Conservation (phyloP, 257 asterid species). For the Agastache rugosa region DNA sequence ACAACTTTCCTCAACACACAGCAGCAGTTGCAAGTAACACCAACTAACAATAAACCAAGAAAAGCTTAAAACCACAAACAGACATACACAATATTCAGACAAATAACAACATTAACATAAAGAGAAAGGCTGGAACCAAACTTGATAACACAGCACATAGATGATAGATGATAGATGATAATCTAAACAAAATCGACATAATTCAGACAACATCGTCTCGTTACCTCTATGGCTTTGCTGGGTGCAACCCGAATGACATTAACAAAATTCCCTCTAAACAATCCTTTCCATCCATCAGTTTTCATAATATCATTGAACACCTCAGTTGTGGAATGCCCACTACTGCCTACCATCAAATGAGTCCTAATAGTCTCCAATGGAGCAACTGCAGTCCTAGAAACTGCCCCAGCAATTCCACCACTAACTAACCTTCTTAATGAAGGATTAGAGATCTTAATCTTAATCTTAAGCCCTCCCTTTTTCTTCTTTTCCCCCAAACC, state of each 20-base stretch:
- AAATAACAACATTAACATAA: constrained; percentile 2
- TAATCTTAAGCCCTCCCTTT: constrained; percentile 58
- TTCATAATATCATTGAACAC: constrained; percentile 79
- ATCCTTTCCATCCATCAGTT: constrained; percentile 90
- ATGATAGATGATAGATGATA: background rate
- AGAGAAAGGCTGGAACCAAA: background rate
- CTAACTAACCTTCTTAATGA: constrained; percentile 85
- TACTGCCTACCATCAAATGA: constrained; percentile 94
- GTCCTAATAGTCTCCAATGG: constrained; percentile 97
- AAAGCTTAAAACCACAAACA: constrained; percentile 17
- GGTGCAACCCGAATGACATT: constrained; percentile 97
- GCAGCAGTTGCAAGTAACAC: too few relatives aligned
- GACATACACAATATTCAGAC: constrained; percentile 4
- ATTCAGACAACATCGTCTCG: background rate
- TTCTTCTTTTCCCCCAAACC: constrained; percentile 52
- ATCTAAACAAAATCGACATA: background rate
- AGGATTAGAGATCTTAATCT: constrained; percentile 81
- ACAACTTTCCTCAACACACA: background rate
- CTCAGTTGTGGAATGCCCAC: constrained; percentile 79
- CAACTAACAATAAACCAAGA: background rate
- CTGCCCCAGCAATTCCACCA: constrained; percentile 92
- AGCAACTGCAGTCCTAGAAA: constrained; percentile 95
- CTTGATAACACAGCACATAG: background rate
- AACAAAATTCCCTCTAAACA: constrained; percentile 91
- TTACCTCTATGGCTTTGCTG: constrained; percentile 97